Base-by-base conservation (phyloP, 768 basidiomycete genomes). In the Lactifluus pinguis region DNA sequence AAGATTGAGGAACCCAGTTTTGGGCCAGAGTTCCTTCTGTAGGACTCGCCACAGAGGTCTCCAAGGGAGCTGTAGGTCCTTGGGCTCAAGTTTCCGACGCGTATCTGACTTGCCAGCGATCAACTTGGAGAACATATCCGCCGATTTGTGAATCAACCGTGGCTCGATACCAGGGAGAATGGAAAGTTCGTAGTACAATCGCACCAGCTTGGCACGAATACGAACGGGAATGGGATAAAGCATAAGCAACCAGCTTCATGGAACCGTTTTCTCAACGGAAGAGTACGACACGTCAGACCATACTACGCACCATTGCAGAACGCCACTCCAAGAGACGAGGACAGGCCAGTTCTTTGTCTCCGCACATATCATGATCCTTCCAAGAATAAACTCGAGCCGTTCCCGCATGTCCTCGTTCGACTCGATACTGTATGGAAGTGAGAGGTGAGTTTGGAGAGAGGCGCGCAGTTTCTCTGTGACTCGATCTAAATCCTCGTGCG, bases 101-200 rank as follows among this genome's bases (percentile, higher is more conserved):
- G 75, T 65, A 47, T 86, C 84, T 7, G 81, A 76, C 73, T 86
- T 89, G 69, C 78, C 83, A 41, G 80, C 78, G 14, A 90, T 76
- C 49, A 92, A 76, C 59, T 86, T 83, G 49, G 83, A 79, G 66
- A 91, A 76, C 82, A 88, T 88, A 67, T 87, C 86, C 14, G 86
- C 83, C 87, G 88, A 92, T 69, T 77, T 82, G 52, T 87, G 82
- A 61, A 84, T 76, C 64, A 86, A 76, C 44, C 85, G 82, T 11
- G 84, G 78, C 56, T 92, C 89, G 54, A 91, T 74, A 52, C 89
- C 88, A 49, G 89, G 90, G 8, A 89, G 70, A 38, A 89, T 73
- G 70, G 81, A 83, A n/a, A 92, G 73, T 68, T 92, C 87, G 67
- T 87, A 92, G 72, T 91, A 91, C 50, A 92, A 73, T 42, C 78